Base-by-base conservation (phyloP, 176 grass and related monocot species). In the Urochloa ruziziensis region DNA sequence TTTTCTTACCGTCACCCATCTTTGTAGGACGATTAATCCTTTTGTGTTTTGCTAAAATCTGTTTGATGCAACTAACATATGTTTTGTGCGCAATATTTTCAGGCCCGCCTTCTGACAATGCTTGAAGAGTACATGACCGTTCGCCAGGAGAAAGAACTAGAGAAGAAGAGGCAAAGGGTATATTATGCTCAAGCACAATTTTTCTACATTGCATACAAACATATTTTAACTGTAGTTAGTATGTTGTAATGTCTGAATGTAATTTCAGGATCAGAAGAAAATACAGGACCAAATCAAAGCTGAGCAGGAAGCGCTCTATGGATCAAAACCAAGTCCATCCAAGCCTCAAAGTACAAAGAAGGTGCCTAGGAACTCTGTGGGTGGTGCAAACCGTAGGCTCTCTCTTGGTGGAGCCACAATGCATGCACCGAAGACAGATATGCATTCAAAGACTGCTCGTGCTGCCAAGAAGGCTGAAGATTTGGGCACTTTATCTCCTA, bases 241-340 rank as follows among this genome's bases (percentile, higher is more conserved):
- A 25, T 1, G 29, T 46, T 78, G 33, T 18, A 62, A 32, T 57
- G 57, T 16, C 36, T 71, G 51, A 70, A 53, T 88, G 27, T 75
- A 66, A 70, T 56, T 89, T 59, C 89, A 99, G 91, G 96, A 96
- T 79, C 93, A 99, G 58, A 96, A 99, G 85, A 96, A 90, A 62
- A 85, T 94, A 27, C 85, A 94, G 53, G 91, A 81, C 79, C 96
- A 96, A 73, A 62, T 94, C 7, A 94, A 96, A 82, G 85, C 93
- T 30, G 87, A 99, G 83, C 93, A 99, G 80, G 96, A 96, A 89
- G 70, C 84, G 1, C 91, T 87, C 1, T 99, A 94, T 1, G 96
- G 96, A 71, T 99, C 93, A 60, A 96, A 99, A 87, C 93, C 96
- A 71, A 99, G 91, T 80, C 89, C 96, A 82, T 88, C 89, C 28